These are phyloP conservation scores for Pittosporum tobira DNA, from an alignment of 129 eudicot species.

Conservation along the genomic window DNA sequence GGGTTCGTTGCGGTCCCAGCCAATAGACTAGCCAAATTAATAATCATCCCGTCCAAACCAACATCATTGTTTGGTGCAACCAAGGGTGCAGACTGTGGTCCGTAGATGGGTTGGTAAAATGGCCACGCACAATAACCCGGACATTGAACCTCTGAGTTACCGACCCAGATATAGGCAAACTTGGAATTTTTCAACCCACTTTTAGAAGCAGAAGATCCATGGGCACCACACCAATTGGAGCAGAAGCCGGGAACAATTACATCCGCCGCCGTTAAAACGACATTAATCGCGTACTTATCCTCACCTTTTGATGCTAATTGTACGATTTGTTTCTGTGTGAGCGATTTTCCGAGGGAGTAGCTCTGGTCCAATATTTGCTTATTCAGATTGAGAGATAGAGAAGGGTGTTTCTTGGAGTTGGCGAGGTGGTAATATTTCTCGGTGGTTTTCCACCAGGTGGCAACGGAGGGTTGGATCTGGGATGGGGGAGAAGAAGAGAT, in stretches of 20 bases:
- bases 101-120: slow-evolving; percentile 15
- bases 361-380: slow-evolving; percentile 35
- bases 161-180: slow-evolving; percentile 41
- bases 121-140: slow-evolving; percentile 47
- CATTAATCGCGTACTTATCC: slow-evolving; percentile 11
- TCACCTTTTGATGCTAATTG: slow-evolving; percentile 42
- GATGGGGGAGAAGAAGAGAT: slow-evolving; percentile 28
- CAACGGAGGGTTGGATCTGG: slow-evolving; percentile 48
- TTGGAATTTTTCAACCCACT: slow-evolving; percentile 8
- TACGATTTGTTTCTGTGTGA: slow-evolving; percentile 32
- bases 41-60: slow-evolving; percentile 37
- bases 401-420: slow-evolving; percentile 9
- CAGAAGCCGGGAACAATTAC: background rate
- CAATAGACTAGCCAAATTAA: slow-evolving; percentile 26
- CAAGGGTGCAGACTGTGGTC: background rate
- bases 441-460: slow-evolving; percentile 73
- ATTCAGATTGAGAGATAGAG: slow-evolving; percentile 29
- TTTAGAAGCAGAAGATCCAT: background rate
- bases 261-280: background rate
- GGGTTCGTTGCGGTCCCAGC: slow-evolving; percentile 36
- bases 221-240: background rate
- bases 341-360: slow-evolving; percentile 41
- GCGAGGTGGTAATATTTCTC: slow-evolving; percentile 45
- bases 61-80: slow-evolving; percentile 40
- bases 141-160: slow-evolving; percentile 48